Percentiles rank a stretch among this genome's conserved stretches.
phyloP scores from a whole-genome alignment of 192 early-diverging fungal genomes.

The Umbelopsis sp. region DNA sequence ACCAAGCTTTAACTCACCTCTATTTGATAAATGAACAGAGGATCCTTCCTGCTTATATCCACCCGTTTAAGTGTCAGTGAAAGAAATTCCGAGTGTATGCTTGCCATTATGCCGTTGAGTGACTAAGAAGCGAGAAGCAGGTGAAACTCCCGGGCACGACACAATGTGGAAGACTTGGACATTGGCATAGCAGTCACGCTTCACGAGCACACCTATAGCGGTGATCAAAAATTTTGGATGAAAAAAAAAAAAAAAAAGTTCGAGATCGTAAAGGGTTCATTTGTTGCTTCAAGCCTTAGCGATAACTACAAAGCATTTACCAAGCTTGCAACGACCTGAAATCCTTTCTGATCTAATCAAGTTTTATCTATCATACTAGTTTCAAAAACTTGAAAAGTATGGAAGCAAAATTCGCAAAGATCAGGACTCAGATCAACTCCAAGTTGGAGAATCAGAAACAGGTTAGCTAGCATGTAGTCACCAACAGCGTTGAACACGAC shows the following conservation, averaged over 20 bases:
- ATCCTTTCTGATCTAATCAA: not conserved
- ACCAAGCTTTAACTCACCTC: not conserved
- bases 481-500: no score
- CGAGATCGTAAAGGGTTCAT: constrained; percentile 8
- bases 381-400: constrained; percentile 27
- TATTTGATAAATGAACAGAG: not conserved
- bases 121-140: not conserved
- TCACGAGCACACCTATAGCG: not conserved
- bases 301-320: not conserved
- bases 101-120: not conserved
- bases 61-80: not conserved
- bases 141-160: not conserved
- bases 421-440: constrained; percentile 71
- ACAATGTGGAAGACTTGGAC: not conserved
- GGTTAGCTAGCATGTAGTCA: constrained; percentile 21
- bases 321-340: not conserved
- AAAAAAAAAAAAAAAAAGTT: constrained; percentile 10
- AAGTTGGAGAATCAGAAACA: constrained; percentile 86
- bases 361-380: not conserved
- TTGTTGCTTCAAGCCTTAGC: not conserved
- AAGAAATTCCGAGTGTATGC: not conserved
- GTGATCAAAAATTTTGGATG: constrained; percentile 8
- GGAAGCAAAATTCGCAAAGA: constrained; percentile 59
- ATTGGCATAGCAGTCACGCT: not conserved
- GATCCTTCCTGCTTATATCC: not conserved